Percentiles rank a stretch among this genome's conserved stretches.
Evolutionary conservation across 257 asterid species (phyloP).

Genomic region (Jacaranda copaia): DNA sequence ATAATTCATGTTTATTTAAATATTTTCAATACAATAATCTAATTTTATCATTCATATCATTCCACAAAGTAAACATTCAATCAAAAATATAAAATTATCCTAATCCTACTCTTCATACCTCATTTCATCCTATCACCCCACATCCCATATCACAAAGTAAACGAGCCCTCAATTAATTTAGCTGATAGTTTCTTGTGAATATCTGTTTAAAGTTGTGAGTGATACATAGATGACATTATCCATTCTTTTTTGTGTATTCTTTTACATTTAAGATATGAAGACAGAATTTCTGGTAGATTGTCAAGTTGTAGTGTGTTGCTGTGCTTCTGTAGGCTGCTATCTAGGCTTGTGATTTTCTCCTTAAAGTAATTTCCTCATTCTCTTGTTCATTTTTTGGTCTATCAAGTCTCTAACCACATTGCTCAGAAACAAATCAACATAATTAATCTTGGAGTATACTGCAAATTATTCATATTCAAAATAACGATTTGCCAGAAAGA

Average conservation of each 20-base stretch:
- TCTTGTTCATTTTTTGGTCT: not conserved
- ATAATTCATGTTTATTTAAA: no score
- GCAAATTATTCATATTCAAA: not conserved
- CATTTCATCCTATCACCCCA: no score
- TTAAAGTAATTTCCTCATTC: not conserved
- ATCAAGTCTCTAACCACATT: no score
- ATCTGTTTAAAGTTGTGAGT: not conserved
- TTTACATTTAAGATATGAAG: not conserved
- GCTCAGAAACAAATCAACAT: no score
- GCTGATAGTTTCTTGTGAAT: not conserved
- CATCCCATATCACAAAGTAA: no score
- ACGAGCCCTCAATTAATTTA: not conserved
- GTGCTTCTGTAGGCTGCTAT: not conserved
- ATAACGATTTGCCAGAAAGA: no score
- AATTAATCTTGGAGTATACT: not conserved
- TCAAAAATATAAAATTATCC: no score
- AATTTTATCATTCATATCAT: no score
- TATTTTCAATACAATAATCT: no score
- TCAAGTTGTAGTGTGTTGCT: not conserved
- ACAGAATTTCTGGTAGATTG: not conserved
- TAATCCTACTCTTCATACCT: no score
- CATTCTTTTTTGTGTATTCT: not conserved
- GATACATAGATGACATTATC: no score
- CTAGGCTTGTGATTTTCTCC: not conserved
- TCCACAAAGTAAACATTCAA: no score